Evolutionary conservation across 169 alveolate species (phyloP).

Genomic region (Blepharisma undulans): DNA sequence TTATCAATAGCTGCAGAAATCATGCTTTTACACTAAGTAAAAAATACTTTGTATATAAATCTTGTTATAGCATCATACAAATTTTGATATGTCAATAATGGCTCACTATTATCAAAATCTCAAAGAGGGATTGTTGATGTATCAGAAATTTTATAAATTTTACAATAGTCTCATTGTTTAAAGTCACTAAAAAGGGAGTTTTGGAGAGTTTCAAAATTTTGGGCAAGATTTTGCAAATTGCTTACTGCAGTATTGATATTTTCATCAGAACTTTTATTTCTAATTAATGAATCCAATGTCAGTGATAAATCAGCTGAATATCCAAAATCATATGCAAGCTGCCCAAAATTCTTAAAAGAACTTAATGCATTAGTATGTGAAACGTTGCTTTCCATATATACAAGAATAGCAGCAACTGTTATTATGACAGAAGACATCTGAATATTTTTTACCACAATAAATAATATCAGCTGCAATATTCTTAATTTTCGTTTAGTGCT

Average conservation of each 20-base stretch:
- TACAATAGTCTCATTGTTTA: not conserved
- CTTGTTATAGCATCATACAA: not conserved
- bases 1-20: not conserved
- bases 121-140: not conserved
- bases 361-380: not conserved
- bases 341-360: not conserved
- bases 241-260: not conserved
- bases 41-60: not conserved
- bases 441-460: not conserved
- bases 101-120: not conserved
- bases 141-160: not conserved
- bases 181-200: not conserved
- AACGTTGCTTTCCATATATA: not conserved
- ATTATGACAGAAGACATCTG: not conserved
- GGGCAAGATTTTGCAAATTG: not conserved
- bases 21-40: not conserved
- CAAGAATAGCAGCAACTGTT: not conserved
- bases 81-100: not conserved
- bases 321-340: not conserved
- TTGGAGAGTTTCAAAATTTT: not conserved
- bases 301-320: not conserved
- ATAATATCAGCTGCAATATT: not conserved
- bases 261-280: not conserved
- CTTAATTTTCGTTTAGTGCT: not conserved
- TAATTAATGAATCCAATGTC: not conserved